These are phyloP conservation scores for Ceratonia siliqua DNA, from an alignment of 306 rosid species.

Conservation along the genomic window DNA sequence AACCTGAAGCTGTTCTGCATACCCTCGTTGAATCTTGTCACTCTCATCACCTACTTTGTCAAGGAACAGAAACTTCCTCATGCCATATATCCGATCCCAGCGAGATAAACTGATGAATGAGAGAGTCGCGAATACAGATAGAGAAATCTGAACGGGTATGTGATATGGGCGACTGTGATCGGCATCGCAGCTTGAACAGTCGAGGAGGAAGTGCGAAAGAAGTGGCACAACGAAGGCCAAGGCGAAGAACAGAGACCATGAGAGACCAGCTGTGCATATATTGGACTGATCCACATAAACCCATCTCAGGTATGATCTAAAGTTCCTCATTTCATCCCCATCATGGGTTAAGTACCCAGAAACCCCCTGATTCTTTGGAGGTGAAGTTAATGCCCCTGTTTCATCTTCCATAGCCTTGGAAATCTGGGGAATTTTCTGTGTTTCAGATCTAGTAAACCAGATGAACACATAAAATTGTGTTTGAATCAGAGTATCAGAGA, in stretches of 20 bases:
- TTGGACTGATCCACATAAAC: slow-evolving; percentile 73
- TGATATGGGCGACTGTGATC: slow-evolving; percentile 78
- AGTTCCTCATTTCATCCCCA: slow-evolving; percentile 47
- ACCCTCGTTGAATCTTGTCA: slow-evolving; percentile 58
- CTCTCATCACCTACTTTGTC: slow-evolving; percentile 61
- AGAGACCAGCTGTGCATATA: slow-evolving; percentile 39
- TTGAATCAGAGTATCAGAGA: too few relatives aligned
- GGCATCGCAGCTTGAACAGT: slow-evolving; percentile 65
- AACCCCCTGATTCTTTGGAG: slow-evolving; percentile 2
- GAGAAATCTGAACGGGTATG: slow-evolving; percentile 62
- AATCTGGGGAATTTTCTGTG: background rate
- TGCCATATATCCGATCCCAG: slow-evolving; percentile 64
- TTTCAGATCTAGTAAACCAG: slow-evolving; percentile 6
- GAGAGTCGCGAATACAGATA: slow-evolving; percentile 53
- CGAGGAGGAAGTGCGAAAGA: slow-evolving; percentile 63
- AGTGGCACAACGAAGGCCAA: slow-evolving; percentile 62
- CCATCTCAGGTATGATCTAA: slow-evolving; percentile 62
- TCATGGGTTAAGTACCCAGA: slow-evolving; percentile 27
- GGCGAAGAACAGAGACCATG: slow-evolving; percentile 68
- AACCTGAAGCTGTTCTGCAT: slow-evolving; percentile 67
- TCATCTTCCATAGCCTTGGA: slow-evolving; percentile 56
- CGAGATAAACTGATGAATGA: slow-evolving; percentile 61
- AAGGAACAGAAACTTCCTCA: slow-evolving; percentile 69
- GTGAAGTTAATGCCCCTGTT: slow-evolving; percentile 22
- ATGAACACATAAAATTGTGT: slow-evolving; percentile 32